Evolutionary conservation across 2,329 filamentous ascomycete genomes (phyloP), one percentile per base, ranked within the genome.

Genomic region (Diaporthe sp.): DNA sequence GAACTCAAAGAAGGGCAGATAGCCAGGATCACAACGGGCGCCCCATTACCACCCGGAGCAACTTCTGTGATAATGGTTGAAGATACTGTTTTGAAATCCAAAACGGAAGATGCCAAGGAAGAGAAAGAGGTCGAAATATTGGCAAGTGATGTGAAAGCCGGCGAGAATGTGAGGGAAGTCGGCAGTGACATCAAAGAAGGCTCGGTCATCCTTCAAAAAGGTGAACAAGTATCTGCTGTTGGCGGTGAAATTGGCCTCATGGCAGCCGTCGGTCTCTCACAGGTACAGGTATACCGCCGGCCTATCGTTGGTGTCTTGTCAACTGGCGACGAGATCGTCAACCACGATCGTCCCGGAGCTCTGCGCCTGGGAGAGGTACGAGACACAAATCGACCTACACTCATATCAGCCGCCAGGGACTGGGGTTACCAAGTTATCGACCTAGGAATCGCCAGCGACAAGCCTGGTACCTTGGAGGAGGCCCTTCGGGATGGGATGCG

Each of bases 1-100:
- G 83, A 90, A 1, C 85, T 98, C 3, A 87, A 92, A 71, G 87
- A 90, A 44, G 95, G 96, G 0, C 89, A 95, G 77, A 92, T 98
- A 70, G 93, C 96, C 0, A 90, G 97, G 61, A 98, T 99, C 78
- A 99, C 97, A 0, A 99, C 97, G 0, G 97, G 97, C 0, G 97
- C 97, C 8, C 96, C 97, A 15, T 85, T 99, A 0, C 97, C 97
- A 1, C 92, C 92, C 0, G 95, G 96, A 0, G 95, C 97, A 2
- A 97, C 94, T 35, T 93, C 96, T 0, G 96, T 99, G 7, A 93
- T 98, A 61, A 98, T 97, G 95, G 97, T 99, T 0, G 97, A 99
- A 84, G 97, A 98, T 80, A 99, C 97, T 0, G 84, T 92, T 0
- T 86, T 99, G 6, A 91, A 90, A 75, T 92, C 90, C 2, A 91